Base-by-base conservation (phyloP, 192 early-diverging fungal species). In the Linnemannia zychae region DNA sequence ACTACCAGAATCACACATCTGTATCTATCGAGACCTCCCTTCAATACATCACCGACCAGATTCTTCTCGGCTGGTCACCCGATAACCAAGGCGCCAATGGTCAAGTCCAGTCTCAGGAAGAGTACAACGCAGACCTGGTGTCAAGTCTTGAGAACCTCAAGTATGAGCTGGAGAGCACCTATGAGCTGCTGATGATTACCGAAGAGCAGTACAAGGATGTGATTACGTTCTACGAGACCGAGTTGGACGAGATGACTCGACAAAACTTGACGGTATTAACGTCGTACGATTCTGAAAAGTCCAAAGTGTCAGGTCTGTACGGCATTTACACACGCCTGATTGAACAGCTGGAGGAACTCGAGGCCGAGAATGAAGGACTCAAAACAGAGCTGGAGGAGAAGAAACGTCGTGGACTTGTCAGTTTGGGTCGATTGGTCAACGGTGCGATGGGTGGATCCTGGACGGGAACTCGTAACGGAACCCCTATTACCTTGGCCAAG, bases 181-280 rank as follows among this genome's bases (percentile, higher is more conserved):
- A 91, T 47, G 89, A 88, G 31, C 82, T 91, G 49, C 78, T 91
- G 70, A 88, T 89, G 74, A 79, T 87, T 7, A 88, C 90, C 9
- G 89, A 90, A 28, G 80, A 82, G 33, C 77, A 82, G 73, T 82
- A 76, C 47, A 77, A 77, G 48, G 86, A 87, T 57, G 86, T 82
- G 72, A 79, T 83, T 71, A 79, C 80, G 3, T 83, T 81, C 20
- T 87, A 87, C 40, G 86, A 87, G 67, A 75, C 77, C 0, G 86
- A 84, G 53, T 31, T 90, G 70, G 36, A 87, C 48, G 84, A 81
- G 31, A 83, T 86, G 80, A 83, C 80, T 13, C 77, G 77, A 15
- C 80, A 82, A 50, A 88, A 87, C 68, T 33, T 86, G 80, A 70
- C 74, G 15, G 78, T 88, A 0, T 69, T 80, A 77, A 82, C 79